Base-by-base conservation (phyloP, 495 filamentous ascomycete genomes). In the Penicillium diatomitis region DNA sequence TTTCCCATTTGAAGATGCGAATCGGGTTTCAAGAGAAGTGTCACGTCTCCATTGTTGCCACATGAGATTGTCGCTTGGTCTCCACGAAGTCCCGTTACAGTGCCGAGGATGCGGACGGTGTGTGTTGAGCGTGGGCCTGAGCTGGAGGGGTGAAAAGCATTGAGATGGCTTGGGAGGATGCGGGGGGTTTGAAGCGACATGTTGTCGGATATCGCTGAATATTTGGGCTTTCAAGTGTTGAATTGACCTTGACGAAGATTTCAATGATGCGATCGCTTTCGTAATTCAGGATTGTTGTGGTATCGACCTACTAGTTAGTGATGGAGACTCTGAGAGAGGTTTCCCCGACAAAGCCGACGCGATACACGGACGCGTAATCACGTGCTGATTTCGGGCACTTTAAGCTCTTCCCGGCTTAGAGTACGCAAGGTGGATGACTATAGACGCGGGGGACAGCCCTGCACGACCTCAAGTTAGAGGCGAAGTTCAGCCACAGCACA, bases 81-180 rank as follows among this genome's bases (percentile, higher is more conserved):
- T 49, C 90, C 90, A 35, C 81, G 82, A 9, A 96, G 71, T 44
- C 87, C 80, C 9, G 76, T 72, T 6, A 96, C 89, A 58, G 87
- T 91, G 55, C 91, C 91, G 3, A 96, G 78, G 40, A 97, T 72
- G 48, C 88, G 88, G 47, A 97, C 85, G 46, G 83, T 85, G 44
- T 79, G 80, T 62, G 77, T 75, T 32, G 61, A 60, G 43, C 62
- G 61, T 32, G 60, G 53, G 48, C 63, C 65, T 30, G 60, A 43
- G 51, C 50, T 54, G 48, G 64, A 65, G 45, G 67, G 64, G 53
- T 83, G 74, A 66, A 85, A 88, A 59, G 74, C 72, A 59, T 84
- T 73, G 44, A 90, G 78, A 62, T 86, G 79, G 35, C 69, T 63
- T 52, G 81, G 80, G 51, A 81, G 83, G 54, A 89, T 73, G 65